Percentiles rank a stretch among this genome's conserved stretches.
Evolutionary conservation across 345 rosid genomes (phyloP).

Genomic region (Orychophragmus violaceus): DNA sequence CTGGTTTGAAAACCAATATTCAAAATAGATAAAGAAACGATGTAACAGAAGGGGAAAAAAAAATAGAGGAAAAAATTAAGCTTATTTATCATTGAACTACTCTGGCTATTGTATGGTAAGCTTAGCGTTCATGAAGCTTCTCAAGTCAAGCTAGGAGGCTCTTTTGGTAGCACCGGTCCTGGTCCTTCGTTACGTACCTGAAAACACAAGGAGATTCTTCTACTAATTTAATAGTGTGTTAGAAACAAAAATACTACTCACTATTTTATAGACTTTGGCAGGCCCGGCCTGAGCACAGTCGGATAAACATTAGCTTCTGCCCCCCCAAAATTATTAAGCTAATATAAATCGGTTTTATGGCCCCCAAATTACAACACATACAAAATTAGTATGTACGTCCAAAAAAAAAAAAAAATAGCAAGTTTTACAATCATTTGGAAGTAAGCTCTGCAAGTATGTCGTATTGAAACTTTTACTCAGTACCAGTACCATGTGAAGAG

Average conservation of each 20-base stretch:
- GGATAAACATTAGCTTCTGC: too few species aligned
- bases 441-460: constrained; percentile 2
- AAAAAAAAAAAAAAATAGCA: too few species aligned
- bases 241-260: constrained; percentile 10
- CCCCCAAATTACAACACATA: too few species aligned
- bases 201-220: neutral
- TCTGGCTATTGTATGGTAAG: too few species aligned
- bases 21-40: neutral
- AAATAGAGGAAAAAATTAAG: neutral
- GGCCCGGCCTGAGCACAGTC: too few species aligned
- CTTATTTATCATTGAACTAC: too few species aligned
- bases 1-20: neutral
- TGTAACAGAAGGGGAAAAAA: neutral
- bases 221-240: constrained; percentile 26
- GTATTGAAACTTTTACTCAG: too few species aligned
- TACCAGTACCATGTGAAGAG: too few species aligned
- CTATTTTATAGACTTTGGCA: constrained; percentile 21
- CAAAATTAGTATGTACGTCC: too few species aligned
- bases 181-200: constrained; percentile 21
- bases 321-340: too few species aligned
- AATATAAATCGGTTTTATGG: too few species aligned
- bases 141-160: constrained; percentile 33
- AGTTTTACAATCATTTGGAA: too few species aligned
- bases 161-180: constrained; percentile 29
- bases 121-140: constrained; percentile 38